Evolutionary conservation across 176 grass and related monocot species (phyloP).

Genomic region (Elaeis guineensis): DNA sequence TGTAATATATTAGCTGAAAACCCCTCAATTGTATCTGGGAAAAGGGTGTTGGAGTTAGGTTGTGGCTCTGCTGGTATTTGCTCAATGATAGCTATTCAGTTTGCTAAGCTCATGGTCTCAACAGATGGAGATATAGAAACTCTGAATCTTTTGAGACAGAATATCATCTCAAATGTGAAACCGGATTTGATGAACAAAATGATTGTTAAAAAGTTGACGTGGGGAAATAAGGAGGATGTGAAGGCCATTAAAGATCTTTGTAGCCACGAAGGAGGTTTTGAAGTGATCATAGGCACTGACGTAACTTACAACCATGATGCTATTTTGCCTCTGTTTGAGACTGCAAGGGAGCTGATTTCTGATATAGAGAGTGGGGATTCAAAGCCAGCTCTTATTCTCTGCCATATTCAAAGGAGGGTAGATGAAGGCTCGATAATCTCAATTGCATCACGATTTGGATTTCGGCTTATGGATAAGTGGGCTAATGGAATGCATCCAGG

Average conservation of each 20-base stretch:
- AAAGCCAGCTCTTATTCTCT: constrained; percentile 48
- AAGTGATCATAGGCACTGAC: constrained; percentile 83
- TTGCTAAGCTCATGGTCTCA: constrained; percentile 45
- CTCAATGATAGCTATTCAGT: constrained; percentile 70
- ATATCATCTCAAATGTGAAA: constrained; percentile 49
- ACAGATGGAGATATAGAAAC: constrained; percentile 84
- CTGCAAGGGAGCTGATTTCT: constrained; percentile 60
- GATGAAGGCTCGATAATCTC: constrained; percentile 57
- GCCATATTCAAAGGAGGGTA: constrained; percentile 74
- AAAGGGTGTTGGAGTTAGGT: constrained; percentile 73
- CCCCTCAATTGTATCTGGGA: constrained; percentile 60
- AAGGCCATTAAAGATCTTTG: constrained; percentile 34
- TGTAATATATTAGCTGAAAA: no score
- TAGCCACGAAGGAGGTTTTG: constrained; percentile 31
- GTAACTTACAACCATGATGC: constrained; percentile 74
- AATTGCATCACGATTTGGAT: constrained; percentile 29
- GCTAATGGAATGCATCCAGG: constrained; percentile 50
- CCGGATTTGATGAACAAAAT: constrained; percentile 34
- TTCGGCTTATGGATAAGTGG: constrained; percentile 73
- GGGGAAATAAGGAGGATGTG: constrained; percentile 54
- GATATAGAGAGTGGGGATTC: constrained; percentile 12
- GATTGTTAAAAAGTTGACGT: constrained; percentile 46
- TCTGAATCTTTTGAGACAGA: constrained; percentile 56
- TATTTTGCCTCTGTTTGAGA: constrained; percentile 68
- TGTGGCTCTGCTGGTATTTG: constrained; percentile 81